Evolutionary conservation across 768 basidiomycete species (phyloP).

Genomic region (Chiua virens): DNA sequence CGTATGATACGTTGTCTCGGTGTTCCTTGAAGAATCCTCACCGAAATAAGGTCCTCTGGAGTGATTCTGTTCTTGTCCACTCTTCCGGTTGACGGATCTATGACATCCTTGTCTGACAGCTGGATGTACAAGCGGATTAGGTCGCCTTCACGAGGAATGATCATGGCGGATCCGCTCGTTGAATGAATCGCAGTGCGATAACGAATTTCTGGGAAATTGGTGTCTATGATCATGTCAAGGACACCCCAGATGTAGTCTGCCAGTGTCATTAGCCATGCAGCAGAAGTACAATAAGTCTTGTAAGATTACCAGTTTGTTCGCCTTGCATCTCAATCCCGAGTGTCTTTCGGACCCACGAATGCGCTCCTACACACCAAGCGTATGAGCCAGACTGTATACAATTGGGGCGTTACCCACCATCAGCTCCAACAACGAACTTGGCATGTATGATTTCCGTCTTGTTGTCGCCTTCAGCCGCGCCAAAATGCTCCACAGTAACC

Average conservation of each 20-base stretch:
- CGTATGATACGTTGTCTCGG: not conserved
- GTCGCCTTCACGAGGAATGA: constrained; percentile 72
- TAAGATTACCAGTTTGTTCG: constrained; percentile 42
- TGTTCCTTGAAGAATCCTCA: constrained; percentile 20
- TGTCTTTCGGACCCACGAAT: constrained; percentile 47
- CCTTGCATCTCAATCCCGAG: constrained; percentile 47
- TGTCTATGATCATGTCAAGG: constrained; percentile 69
- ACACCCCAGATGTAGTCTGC: constrained; percentile 84
- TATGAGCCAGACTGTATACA: not conserved
- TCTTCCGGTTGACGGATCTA: constrained; percentile 47
- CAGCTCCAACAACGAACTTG: constrained; percentile 39
- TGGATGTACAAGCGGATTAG: constrained; percentile 73
- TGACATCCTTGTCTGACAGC: constrained; percentile 47
- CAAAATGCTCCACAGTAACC: constrained; percentile 25
- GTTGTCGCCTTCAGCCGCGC: constrained; percentile 27
- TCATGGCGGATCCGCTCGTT: constrained; percentile 63
- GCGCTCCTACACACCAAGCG: constrained; percentile 32
- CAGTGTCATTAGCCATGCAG: not conserved
- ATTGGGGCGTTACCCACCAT: constrained; percentile 22
- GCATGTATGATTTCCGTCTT: constrained; percentile 34
- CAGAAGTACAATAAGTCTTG: not conserved
- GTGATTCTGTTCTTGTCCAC: constrained; percentile 53
- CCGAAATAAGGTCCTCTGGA: constrained; percentile 54
- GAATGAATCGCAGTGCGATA: constrained; percentile 68
- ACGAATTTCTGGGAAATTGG: constrained; percentile 77